phyloP scores from a whole-genome alignment of 768 basidiomycete genomes.

The Lentinula sp. region DNA sequence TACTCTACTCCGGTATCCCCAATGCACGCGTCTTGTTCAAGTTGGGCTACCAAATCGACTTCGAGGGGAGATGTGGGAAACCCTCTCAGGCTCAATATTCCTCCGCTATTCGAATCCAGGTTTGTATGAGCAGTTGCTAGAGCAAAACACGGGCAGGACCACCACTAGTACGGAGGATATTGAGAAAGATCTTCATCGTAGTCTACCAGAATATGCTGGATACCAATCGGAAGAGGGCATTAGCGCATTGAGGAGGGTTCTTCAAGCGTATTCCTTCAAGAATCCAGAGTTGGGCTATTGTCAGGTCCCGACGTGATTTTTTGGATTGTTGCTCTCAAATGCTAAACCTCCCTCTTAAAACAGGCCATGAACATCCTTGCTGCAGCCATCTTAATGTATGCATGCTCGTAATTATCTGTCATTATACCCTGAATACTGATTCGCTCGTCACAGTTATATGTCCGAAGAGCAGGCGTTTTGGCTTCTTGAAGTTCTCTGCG shows the following conservation, averaged over 20 bases:
- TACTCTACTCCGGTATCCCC: constrained; percentile 93
- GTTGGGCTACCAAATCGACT: constrained; percentile 93
- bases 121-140: constrained; percentile 67
- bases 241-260: constrained; percentile 73
- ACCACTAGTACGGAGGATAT: constrained; percentile 96
- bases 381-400: constrained; percentile 89
- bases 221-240: constrained; percentile 92
- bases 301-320: constrained; percentile 45
- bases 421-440: not conserved
- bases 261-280: constrained; percentile 93
- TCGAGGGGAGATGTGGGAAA: constrained; percentile 98
- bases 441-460: constrained; percentile 67
- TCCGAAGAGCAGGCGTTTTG: constrained; percentile 99
- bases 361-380: constrained; percentile 98
- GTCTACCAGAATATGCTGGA: constrained; percentile 93
- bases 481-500: constrained; percentile 92
- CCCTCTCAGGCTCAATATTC: constrained; percentile 88
- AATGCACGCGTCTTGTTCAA: constrained; percentile 95
- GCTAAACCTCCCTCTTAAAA: not conserved
- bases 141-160: constrained; percentile 70
- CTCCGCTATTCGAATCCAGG: constrained; percentile 86
- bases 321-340: not conserved
- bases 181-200: constrained; percentile 95
- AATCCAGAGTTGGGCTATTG: constrained; percentile 95
- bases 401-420: not conserved